These are phyloP conservation scores for Argentina anserina DNA, from an alignment of 306 rosid species.

Conservation along the genomic window DNA sequence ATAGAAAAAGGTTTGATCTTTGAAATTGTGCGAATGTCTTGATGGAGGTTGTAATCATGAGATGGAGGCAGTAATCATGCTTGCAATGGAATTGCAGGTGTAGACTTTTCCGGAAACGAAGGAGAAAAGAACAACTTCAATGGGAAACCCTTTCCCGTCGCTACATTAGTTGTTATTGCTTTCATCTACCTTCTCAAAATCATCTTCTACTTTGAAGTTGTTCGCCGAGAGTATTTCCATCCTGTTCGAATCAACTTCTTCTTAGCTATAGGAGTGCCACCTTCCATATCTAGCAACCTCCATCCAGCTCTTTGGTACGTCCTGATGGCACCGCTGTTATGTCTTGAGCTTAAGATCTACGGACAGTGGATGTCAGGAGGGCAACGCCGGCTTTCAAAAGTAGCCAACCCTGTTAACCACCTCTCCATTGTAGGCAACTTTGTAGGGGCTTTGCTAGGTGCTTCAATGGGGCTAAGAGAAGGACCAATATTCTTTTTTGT, in stretches of 20 bases:
- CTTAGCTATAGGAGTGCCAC: slow-evolving; percentile 69
- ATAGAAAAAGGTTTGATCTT: too few relatives aligned
- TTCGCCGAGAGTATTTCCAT: slow-evolving; percentile 84
- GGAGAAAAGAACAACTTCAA: too few relatives aligned
- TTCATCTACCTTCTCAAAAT: slow-evolving; percentile 47
- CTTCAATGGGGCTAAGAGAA: slow-evolving; percentile 81
- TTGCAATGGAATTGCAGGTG: too few relatives aligned
- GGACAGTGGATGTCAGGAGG: slow-evolving; percentile 99
- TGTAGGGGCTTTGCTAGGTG: slow-evolving; percentile 85
- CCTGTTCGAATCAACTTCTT: slow-evolving; percentile 87
- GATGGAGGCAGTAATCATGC: too few relatives aligned
- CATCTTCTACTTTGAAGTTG: slow-evolving; percentile 94
- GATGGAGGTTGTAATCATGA: too few relatives aligned
- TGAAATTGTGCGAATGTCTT: too few relatives aligned
- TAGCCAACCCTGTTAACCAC: slow-evolving; percentile 86
- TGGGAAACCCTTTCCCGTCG: too few relatives aligned
- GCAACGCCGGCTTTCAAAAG: slow-evolving; percentile 75
- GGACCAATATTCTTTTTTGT: slow-evolving; percentile 91
- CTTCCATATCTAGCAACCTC: slow-evolving; percentile 46
- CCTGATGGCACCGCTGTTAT: slow-evolving; percentile 66
- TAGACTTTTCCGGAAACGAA: too few relatives aligned
- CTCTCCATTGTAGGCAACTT: slow-evolving; percentile 79
- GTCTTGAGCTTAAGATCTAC: slow-evolving; percentile 81
- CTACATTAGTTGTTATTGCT: slow-evolving; percentile 32
- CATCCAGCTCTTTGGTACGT: slow-evolving; percentile 65